Evolutionary conservation across 108 stramenopile genomes (phyloP).

Genomic region (Ochromonas danica): DNA sequence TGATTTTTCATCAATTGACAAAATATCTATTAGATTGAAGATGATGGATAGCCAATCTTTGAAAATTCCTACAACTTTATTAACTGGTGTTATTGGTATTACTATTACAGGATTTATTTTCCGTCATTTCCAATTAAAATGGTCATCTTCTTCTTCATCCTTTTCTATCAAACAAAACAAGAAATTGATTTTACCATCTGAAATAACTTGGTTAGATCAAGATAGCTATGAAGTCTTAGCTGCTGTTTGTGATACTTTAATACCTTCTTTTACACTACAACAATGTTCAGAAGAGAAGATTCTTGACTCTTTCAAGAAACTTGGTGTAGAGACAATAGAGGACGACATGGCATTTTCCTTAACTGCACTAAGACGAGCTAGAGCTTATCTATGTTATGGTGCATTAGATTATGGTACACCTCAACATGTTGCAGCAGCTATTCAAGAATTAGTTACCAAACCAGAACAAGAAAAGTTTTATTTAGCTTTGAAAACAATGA

Average conservation of each 20-base stretch:
- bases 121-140: too few relatives aligned
- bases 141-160: too few relatives aligned
- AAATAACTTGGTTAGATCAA: neutral
- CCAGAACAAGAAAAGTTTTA: neutral
- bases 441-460: neutral
- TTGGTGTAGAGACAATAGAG: too few relatives aligned
- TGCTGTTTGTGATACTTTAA: neutral
- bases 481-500: neutral
- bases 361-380: too few relatives aligned
- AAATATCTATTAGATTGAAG: too few relatives aligned
- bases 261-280: neutral
- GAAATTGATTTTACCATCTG: neutral
- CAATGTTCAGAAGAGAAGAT: neutral
- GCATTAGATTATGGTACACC: neutral
- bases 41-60: too few relatives aligned
- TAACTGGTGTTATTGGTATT: too few relatives aligned
- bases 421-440: neutral
- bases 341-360: too few relatives aligned
- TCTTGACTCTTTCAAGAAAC: too few relatives aligned
- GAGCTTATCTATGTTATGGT: neutral
- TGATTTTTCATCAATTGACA: too few relatives aligned
- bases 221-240: neutral
- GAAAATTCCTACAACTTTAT: too few relatives aligned
- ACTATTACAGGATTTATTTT: too few relatives aligned
- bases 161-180: neutral